Conservation (phyloP, 1,284 basidiomycete species). For the Trametes pubescens region DNA sequence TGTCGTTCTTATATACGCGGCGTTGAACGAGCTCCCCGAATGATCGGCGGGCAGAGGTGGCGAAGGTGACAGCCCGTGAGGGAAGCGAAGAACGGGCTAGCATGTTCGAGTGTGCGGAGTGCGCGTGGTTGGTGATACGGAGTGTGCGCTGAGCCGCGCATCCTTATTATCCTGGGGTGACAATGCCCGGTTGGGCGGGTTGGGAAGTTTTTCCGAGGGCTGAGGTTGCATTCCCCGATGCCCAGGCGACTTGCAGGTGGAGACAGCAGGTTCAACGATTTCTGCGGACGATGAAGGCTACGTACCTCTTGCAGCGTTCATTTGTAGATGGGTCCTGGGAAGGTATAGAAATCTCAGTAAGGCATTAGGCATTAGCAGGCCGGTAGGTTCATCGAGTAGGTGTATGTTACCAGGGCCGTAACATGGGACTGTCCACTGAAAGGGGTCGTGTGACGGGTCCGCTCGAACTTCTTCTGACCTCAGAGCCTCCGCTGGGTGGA, state of each 20-base stretch:
- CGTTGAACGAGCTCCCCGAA: background rate
- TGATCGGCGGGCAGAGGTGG: background rate
- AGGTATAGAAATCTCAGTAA: too few species aligned
- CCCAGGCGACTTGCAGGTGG: background rate
- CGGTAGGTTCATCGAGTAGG: too few species aligned
- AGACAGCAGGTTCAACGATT: too few species aligned
- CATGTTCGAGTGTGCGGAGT: background rate
- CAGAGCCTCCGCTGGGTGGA: too few species aligned
- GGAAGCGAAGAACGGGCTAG: background rate
- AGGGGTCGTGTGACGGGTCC: too few species aligned
- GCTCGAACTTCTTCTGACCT: too few species aligned
- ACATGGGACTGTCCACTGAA: too few species aligned
- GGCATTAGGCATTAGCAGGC: too few species aligned
- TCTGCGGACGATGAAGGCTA: too few species aligned
- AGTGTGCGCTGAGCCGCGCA: background rate
- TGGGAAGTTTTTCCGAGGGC: background rate
- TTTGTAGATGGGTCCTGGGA: too few species aligned
- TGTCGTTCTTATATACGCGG: background rate
- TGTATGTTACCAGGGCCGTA: too few species aligned
- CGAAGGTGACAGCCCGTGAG: background rate
- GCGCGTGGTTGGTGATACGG: background rate
- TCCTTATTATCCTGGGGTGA: background rate
- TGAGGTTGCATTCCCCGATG: background rate
- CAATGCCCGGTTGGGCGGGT: background rate
- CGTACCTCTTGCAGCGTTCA: too few species aligned